Evolutionary conservation across 768 basidiomycete genomes (phyloP), one percentile per base, ranked within the genome.

Genomic region (Xerocomellus chrysenteron): DNA sequence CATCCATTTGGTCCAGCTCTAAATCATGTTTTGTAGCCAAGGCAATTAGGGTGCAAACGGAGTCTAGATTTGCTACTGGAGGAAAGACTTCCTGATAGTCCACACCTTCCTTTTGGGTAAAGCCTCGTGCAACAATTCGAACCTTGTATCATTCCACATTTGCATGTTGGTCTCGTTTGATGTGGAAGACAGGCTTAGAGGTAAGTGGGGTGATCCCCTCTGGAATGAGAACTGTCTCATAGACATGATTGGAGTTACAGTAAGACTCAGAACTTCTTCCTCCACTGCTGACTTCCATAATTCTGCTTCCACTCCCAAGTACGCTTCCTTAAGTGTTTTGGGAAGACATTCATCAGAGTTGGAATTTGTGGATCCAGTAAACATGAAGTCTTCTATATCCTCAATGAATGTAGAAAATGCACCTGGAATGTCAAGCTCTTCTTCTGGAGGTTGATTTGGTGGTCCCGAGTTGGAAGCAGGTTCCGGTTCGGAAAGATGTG

Each of bases 61-160:
- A 57, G 24, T 57, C 43, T 2, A 57, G 56, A n/a, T 57, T 57
- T 24, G 47, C 45, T 1, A 57, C 51, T 2, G 39, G 56, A 32
- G 50, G n/a, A 19, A 57, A 52, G 2, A 51, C 50, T 17, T 56
- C 40, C 19, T 56, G 50, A 5, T 57, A 57, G 5, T 53, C 45
- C 1, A 57, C n/a, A 3, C 46, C 56, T 24, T 57, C 33, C 1
- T 36, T 51, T 14, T 57, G 46, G 4, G 46, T 57, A 8, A 57
- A 57, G 2, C 50, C 50, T 3, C 19, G 8, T 3, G 37, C 19
- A 4, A 56, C 39, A 10, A 57, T 57, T 14, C 2, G 8, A 3
- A 48, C 33, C 6, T 57, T 57, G 24, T 52, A 57, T 3, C 14
- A 0, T 17, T 48, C 35, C 1, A 17, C 2, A 1, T 45, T 45